These are phyloP conservation scores for Opeltia flavorubescens DNA, from an alignment of 495 filamentous ascomycete species.

Conservation along the genomic window DNA sequence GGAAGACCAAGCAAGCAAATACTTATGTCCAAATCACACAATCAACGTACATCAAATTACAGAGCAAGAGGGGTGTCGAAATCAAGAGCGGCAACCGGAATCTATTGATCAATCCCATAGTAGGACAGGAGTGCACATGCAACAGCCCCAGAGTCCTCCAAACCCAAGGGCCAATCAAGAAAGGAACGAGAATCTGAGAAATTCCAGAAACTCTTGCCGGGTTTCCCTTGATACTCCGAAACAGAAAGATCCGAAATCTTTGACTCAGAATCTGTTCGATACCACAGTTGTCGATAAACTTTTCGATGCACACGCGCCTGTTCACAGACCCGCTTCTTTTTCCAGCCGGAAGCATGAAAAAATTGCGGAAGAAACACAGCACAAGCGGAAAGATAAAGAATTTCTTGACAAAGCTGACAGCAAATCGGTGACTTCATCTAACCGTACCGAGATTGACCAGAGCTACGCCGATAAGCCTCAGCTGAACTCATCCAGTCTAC, in stretches of 20 bases:
- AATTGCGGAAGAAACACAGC: too few species aligned
- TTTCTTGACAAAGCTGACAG: too few species aligned
- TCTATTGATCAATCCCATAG: neutral
- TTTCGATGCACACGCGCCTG: conserved; percentile 8
- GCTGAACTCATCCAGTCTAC: neutral
- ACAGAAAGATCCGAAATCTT: conserved; percentile 64
- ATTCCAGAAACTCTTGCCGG: neutral
- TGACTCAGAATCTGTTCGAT: conserved; percentile 70
- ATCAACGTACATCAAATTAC: conserved; percentile 3
- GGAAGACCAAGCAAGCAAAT: conserved; percentile 60
- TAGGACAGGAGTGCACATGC: neutral
- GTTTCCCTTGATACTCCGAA: conserved; percentile 16
- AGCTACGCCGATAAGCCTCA: neutral
- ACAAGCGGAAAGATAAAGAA: neutral
- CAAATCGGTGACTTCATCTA: too few species aligned
- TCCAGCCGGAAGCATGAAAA: neutral
- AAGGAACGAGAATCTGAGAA: neutral
- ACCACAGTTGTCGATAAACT: conserved; percentile 68
- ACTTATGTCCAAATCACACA: conserved; percentile 43
- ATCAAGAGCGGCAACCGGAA: neutral
- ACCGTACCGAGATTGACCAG: neutral
- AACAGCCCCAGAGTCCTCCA: neutral
- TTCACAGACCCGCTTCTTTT: neutral
- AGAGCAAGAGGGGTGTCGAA: conserved; percentile 4
- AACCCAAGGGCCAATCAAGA: neutral